phyloP scores from a whole-genome alignment of 768 basidiomycete genomes.

The Boletus subparvulus region DNA sequence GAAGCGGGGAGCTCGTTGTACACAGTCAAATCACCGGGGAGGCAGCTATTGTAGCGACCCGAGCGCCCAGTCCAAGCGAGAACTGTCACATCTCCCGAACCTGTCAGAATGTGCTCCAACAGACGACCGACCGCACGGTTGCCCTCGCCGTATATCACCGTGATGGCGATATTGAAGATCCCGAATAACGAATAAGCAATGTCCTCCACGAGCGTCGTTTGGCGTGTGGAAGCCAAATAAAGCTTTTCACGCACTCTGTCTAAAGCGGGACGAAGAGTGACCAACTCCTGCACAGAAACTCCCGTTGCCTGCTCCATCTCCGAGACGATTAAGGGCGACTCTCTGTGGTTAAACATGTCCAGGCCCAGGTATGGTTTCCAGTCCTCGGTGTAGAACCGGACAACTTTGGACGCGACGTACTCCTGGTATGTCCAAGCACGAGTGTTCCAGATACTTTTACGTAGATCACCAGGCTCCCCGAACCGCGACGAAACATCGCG shows the following conservation, averaged over 20 bases:
- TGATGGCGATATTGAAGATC: too few relatives aligned
- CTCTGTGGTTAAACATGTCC: not conserved
- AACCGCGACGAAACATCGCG: not conserved
- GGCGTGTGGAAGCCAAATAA: not conserved
- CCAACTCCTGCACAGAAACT: not conserved
- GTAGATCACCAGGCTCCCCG: not conserved
- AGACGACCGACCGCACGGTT: too few relatives aligned
- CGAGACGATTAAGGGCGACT: not conserved
- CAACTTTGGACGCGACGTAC: not conserved
- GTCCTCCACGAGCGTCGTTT: conserved; percentile 1
- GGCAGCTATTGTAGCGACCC: too few relatives aligned
- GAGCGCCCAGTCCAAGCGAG: too few relatives aligned
- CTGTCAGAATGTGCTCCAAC: too few relatives aligned
- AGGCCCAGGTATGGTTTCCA: not conserved
- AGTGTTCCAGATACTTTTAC: conserved; percentile 2
- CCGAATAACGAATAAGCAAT: too few relatives aligned
- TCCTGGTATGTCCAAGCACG: conserved; percentile 4
- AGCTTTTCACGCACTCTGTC: not conserved
- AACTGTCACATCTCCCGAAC: too few relatives aligned
- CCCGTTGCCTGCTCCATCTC: not conserved
- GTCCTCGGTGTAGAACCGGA: not conserved
- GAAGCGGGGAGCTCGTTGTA: too few relatives aligned
- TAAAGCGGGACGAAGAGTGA: not conserved
- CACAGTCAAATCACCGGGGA: too few relatives aligned
- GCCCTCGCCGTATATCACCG: too few relatives aligned